These are phyloP conservation scores for Tetrahymena elliotti DNA, from an alignment of 73 alveolate genomes.

Conservation along the genomic window DNA sequence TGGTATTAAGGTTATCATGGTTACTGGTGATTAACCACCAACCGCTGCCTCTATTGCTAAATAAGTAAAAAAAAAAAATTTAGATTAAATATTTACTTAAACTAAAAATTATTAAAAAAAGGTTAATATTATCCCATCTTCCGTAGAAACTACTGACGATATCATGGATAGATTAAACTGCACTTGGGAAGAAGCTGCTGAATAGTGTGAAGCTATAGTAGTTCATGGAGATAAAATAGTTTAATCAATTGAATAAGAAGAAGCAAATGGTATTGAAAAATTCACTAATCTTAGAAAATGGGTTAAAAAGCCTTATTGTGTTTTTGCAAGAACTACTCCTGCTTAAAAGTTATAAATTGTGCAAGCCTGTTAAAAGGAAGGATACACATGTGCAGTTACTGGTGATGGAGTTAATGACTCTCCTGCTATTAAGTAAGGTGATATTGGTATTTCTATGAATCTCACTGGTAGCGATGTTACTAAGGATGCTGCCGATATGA, in stretches of 20 bases:
- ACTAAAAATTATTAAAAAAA: background rate
- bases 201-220: slow-evolving; percentile 55
- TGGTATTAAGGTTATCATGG: slow-evolving; percentile 96
- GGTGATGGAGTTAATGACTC: slow-evolving; percentile 71
- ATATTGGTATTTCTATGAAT: slow-evolving; percentile 75
- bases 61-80: slow-evolving; percentile 47
- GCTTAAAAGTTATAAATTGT: slow-evolving; percentile 90
- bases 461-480: slow-evolving; percentile 75
- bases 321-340: slow-evolving; percentile 95
- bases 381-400: slow-evolving; percentile 58
- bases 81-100: background rate
- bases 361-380: slow-evolving; percentile 73
- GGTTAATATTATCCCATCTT: background rate
- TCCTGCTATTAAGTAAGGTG: slow-evolving; percentile 64
- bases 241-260: slow-evolving; percentile 48
- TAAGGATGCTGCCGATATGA: slow-evolving; percentile 63
- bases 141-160: slow-evolving; percentile 60
- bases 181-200: slow-evolving; percentile 57
- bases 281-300: slow-evolving; percentile 57
- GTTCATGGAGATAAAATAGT: slow-evolving; percentile 77
- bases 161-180: slow-evolving; percentile 41
- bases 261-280: slow-evolving; percentile 56
- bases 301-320: slow-evolving; percentile 75
- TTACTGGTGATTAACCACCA: slow-evolving; percentile 92
- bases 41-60: slow-evolving; percentile 98